Evolutionary conservation across 306 rosid genomes (phyloP).

Genomic region (Hippophae gyantsensis): DNA sequence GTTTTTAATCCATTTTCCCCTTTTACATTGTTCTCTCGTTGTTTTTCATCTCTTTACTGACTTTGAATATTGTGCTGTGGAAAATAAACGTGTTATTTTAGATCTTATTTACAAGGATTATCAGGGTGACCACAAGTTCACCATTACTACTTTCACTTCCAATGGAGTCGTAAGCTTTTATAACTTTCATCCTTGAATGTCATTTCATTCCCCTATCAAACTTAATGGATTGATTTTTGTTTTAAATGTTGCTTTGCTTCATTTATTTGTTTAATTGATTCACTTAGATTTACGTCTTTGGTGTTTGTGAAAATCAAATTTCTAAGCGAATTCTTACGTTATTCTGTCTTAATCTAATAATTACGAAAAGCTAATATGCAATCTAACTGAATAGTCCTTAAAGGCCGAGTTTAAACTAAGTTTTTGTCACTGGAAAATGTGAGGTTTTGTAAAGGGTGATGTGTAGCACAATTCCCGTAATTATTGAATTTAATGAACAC

Average conservation of each 20-base stretch:
- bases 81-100: conserved; percentile 9
- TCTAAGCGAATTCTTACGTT: too few species aligned
- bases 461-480: too few species aligned
- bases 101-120: conserved; percentile 91
- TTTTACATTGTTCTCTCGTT: background rate
- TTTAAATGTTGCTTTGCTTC: background rate
- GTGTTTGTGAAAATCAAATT: too few species aligned
- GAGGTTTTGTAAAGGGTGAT: too few species aligned
- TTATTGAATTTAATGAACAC: too few species aligned
- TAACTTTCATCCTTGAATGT: background rate
- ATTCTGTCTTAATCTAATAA: too few species aligned
- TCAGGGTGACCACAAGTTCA: conserved; percentile 89
- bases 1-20: conserved; percentile 11
- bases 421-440: too few species aligned
- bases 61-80: background rate
- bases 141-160: conserved; percentile 63
- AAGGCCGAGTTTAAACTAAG: too few species aligned
- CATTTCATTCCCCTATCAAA: background rate
- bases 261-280: background rate
- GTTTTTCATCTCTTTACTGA: background rate
- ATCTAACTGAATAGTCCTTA: too few species aligned
- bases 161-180: conserved; percentile 56
- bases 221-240: background rate
- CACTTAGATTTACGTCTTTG: too few species aligned
- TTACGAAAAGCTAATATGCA: too few species aligned